These are phyloP conservation scores for Metschnikowia lochheadii DNA, from an alignment of 805 yeast genomes.

Conservation along the genomic window DNA sequence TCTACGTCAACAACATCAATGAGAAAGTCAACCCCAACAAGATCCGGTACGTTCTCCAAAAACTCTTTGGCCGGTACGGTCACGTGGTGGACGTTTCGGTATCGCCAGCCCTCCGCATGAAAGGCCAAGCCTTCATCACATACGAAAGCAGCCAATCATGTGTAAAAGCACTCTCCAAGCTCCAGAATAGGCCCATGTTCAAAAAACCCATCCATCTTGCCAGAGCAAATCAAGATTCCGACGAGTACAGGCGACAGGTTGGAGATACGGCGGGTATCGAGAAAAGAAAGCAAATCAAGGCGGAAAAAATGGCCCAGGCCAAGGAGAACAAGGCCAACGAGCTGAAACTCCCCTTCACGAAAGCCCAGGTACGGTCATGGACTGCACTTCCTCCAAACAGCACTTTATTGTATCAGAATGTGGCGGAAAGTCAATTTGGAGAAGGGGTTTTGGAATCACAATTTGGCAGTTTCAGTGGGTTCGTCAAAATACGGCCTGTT, in stretches of 20 bases:
- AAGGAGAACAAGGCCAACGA: background rate
- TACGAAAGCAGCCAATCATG: constrained; percentile 44
- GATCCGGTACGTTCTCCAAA: constrained; percentile 41
- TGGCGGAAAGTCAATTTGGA: constrained; percentile 42
- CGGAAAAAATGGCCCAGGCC: constrained; percentile 16
- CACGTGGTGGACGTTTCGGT: constrained; percentile 50
- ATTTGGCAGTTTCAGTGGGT: constrained; percentile 65
- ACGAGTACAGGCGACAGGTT: constrained; percentile 20
- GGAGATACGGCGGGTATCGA: constrained; percentile 10
- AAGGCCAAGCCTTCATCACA: constrained; percentile 82
- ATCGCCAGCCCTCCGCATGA: constrained; percentile 56
- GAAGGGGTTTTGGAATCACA: constrained; percentile 28
- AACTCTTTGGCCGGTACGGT: constrained; percentile 44
- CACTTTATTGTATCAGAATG: constrained; percentile 59
- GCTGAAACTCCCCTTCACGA: constrained; percentile 5
- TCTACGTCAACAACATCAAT: constrained; percentile 71
- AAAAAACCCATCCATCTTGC: constrained; percentile 47
- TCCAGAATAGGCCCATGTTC: constrained; percentile 41
- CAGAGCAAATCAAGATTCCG: constrained; percentile 44
- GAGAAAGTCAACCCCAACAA: constrained; percentile 58
- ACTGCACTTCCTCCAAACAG: constrained; percentile 59
- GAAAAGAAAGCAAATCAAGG: constrained; percentile 20
- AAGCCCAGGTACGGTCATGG: constrained; percentile 16
- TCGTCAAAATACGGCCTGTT: constrained; percentile 63
- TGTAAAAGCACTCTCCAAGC: constrained; percentile 37